A percentile compares a stretch with the other conserved stretches of the same genome.
Evolutionary conservation across 2,329 filamentous ascomycete species (phyloP).

Genomic region (Zasmidium angulare): DNA sequence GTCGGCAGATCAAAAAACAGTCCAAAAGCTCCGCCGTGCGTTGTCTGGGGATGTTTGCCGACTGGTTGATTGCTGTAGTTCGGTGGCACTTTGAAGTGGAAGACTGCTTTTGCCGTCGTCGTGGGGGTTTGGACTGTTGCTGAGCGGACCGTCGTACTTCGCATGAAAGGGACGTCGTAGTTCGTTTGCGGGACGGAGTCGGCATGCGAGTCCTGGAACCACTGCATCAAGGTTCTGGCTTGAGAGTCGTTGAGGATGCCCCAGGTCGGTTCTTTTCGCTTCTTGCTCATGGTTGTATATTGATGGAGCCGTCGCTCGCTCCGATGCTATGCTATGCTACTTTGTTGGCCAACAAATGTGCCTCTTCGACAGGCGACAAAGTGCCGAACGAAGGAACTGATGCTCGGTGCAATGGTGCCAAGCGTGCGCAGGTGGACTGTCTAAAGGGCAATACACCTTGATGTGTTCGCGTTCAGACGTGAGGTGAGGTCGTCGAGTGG

Average conservation of each 20-base stretch:
- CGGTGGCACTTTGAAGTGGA: conserved; percentile 17
- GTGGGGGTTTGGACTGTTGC: conserved; percentile 9
- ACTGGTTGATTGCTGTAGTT: conserved; percentile 18
- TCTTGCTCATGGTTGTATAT: too few relatives aligned
- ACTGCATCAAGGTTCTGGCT: conserved; percentile 8
- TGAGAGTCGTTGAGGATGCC: conserved; percentile 5
- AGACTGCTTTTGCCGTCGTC: conserved; percentile 13
- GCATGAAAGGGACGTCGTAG: conserved; percentile 18
- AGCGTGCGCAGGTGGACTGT: too few relatives aligned
- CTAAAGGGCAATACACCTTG: too few relatives aligned
- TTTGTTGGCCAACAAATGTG: too few relatives aligned
- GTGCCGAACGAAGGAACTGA: too few relatives aligned
- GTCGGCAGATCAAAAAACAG: conserved; percentile 57
- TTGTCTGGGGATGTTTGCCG: conserved; percentile 11
- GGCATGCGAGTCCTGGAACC: conserved; percentile 10
- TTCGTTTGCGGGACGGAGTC: conserved; percentile 12
- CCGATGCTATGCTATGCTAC: too few relatives aligned
- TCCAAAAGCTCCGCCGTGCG: conserved; percentile 47
- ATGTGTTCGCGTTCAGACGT: too few relatives aligned
- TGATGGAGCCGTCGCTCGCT: too few relatives aligned
- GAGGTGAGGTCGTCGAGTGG: not conserved
- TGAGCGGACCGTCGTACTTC: conserved; percentile 4
- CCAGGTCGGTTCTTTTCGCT: not conserved
- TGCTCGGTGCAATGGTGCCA: too few relatives aligned
- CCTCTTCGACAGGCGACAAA: too few relatives aligned